Percentiles rank a stretch among this genome's conserved stretches.
These are phyloP conservation scores for Fusarium solani-melongenae DNA, from an alignment of 2,329 filamentous ascomycete genomes.

Conservation along the genomic window DNA sequence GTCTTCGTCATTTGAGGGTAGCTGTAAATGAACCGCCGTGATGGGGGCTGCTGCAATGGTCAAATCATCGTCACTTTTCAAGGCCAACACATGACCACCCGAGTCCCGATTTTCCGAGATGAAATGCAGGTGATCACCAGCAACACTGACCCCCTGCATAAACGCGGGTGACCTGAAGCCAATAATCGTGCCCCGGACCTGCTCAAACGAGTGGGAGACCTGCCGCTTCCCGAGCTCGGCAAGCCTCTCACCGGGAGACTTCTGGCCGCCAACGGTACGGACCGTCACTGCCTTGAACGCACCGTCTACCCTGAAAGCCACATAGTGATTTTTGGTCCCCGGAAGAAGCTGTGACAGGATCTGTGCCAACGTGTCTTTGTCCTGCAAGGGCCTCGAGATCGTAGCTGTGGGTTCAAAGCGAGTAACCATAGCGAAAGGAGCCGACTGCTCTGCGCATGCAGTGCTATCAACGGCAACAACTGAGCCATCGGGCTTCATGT, in stretches of 20 bases:
- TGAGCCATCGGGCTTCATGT: slow-evolving; percentile 31
- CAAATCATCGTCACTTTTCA: slow-evolving; percentile 15
- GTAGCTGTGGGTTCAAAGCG: slow-evolving; percentile 1
- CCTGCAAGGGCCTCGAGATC: neutral
- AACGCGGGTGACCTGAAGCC: slow-evolving; percentile 25
- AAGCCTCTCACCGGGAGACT: slow-evolving; percentile 20
- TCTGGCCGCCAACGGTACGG: slow-evolving; percentile 18
- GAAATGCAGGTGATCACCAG: slow-evolving; percentile 31
- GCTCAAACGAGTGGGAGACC: slow-evolving; percentile 7
- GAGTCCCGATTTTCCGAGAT: neutral
- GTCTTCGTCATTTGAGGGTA: slow-evolving; percentile 2
- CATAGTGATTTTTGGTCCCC: slow-evolving; percentile 12
- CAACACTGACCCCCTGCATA: slow-evolving; percentile 32
- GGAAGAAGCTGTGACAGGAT: slow-evolving; percentile 7
- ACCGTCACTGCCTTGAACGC: slow-evolving; percentile 20
- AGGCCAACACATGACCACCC: slow-evolving; percentile 21
- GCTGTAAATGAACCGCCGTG: slow-evolving; percentile 6
- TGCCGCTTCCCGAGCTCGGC: slow-evolving; percentile 28
- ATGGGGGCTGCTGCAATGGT: slow-evolving; percentile 6
- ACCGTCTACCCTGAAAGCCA: slow-evolving; percentile 10
- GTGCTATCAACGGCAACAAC: neutral
- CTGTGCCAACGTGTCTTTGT: neutral
- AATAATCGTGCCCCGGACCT: slow-evolving; percentile 3
- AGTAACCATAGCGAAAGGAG: slow-evolving; percentile 31
- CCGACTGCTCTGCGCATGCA: neutral